Percentiles rank a stretch among this genome's conserved stretches.
These are phyloP conservation scores for Candida parachauliodes DNA, from an alignment of 805 yeast genomes.

Conservation along the genomic window DNA sequence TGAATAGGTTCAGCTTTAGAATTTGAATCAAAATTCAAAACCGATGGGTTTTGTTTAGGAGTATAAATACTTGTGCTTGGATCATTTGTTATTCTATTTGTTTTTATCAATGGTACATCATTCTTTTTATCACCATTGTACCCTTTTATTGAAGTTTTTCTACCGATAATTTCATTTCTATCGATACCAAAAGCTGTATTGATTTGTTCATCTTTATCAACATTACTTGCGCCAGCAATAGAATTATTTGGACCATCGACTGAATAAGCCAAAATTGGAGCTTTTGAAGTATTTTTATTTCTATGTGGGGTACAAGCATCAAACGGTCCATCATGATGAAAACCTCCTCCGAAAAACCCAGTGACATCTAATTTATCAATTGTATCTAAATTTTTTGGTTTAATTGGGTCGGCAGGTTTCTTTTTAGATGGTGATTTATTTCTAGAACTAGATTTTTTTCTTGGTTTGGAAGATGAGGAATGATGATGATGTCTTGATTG, in stretches of 20 bases:
- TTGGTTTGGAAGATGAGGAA: constrained; percentile 13
- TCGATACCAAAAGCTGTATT: constrained; percentile 77
- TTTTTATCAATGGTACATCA: constrained; percentile 13
- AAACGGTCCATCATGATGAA: constrained; percentile 98
- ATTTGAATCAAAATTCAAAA: constrained; percentile 69
- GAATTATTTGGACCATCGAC: constrained; percentile 91
- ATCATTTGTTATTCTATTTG: constrained; percentile 17
- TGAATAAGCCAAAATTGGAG: constrained; percentile 95
- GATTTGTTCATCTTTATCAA: constrained; percentile 49
- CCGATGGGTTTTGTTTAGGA: constrained; percentile 49
- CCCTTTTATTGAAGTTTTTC: constrained; percentile 4
- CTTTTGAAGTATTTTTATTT: constrained; percentile 67
- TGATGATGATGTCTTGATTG: too few species aligned
- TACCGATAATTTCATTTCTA: constrained; percentile 37
- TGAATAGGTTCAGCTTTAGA: constrained; percentile 70
- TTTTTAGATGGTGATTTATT: constrained; percentile 35
- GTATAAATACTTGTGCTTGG: constrained; percentile 23
- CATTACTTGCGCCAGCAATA: constrained; percentile 60
- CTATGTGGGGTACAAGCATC: constrained; percentile 98
- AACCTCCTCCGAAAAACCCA: constrained; percentile 87
- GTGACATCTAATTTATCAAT: constrained; percentile 96
- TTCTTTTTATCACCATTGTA: background rate
- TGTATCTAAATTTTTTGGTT: constrained; percentile 79
- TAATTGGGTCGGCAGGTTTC: constrained; percentile 42
- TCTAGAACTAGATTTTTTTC: constrained; percentile 12